phyloP scores from a whole-genome alignment of 495 filamentous ascomycete species.

The Neurospora sp. region DNA sequence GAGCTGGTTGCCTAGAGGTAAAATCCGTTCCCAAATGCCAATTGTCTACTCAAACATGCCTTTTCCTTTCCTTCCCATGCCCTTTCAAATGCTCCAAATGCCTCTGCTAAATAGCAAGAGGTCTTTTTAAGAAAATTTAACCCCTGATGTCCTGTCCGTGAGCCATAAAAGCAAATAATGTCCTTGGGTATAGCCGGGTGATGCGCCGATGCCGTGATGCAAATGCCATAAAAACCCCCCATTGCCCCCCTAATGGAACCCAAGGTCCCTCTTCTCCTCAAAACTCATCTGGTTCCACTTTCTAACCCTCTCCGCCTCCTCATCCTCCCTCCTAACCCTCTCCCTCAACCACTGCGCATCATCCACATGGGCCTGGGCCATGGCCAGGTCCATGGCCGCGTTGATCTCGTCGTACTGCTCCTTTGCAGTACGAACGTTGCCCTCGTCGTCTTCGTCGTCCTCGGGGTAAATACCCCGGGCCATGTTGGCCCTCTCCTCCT shows the following conservation, averaged over 20 bases:
- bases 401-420: neutral
- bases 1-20: neutral
- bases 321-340: neutral
- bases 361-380: neutral
- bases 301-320: neutral
- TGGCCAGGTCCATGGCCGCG: neutral
- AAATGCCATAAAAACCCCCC: neutral
- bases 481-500: neutral
- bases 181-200: neutral
- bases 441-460: neutral
- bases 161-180: neutral
- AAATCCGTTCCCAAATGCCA: neutral
- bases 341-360: neutral
- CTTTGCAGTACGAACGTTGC: neutral
- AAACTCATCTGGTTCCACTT: neutral
- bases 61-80: neutral
- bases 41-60: neutral
- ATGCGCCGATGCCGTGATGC: neutral
- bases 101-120: neutral
- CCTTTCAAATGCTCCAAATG: neutral
- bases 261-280: neutral
- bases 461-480: neutral
- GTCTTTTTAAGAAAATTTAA: neutral
- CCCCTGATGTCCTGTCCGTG: neutral
- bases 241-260: neutral